Conservation (phyloP, 805 yeast genomes). For the Metschnikowia anglica region DNA sequence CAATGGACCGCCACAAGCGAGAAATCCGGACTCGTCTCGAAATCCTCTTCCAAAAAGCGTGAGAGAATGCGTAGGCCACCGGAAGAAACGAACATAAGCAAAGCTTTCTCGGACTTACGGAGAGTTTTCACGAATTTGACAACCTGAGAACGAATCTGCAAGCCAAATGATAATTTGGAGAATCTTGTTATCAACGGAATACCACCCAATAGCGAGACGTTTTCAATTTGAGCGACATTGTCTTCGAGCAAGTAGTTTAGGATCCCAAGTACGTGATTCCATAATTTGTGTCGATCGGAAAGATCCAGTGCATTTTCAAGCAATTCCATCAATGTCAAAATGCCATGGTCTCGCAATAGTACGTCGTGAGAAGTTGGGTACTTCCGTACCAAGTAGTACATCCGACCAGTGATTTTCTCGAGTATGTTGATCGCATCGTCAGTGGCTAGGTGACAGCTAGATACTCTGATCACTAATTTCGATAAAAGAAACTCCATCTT, state of each 20-base stretch:
- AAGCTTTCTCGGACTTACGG: conserved; percentile 33
- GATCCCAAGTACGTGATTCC: conserved; percentile 38
- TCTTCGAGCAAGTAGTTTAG: conserved; percentile 35
- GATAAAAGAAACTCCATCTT: conserved; percentile 39
- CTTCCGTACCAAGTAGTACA: conserved; percentile 39
- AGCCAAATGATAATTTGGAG: conserved; percentile 30
- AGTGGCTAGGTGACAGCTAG: conserved; percentile 28
- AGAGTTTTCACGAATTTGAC: conserved; percentile 35
- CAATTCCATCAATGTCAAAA: conserved; percentile 39
- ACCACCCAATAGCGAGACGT: conserved; percentile 44
- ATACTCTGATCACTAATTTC: conserved; percentile 34
- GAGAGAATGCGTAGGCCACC: conserved; percentile 47
- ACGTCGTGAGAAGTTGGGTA: conserved; percentile 41
- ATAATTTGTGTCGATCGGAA: conserved; percentile 30
- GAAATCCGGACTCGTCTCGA: conserved; percentile 37
- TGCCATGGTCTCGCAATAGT: conserved; percentile 43
- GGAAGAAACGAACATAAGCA: conserved; percentile 43
- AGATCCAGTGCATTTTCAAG: conserved; percentile 36
- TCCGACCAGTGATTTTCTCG: conserved; percentile 37
- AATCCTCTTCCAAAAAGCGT: conserved; percentile 48
- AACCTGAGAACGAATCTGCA: conserved; percentile 37
- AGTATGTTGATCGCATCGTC: conserved; percentile 33
- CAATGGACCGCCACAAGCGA: conserved; percentile 39
- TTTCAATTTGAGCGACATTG: conserved; percentile 36
- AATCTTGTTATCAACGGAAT: conserved; percentile 43